Evolutionary conservation across 2,329 filamentous ascomycete species (phyloP).

Genomic region (Arachnomyces sp.): DNA sequence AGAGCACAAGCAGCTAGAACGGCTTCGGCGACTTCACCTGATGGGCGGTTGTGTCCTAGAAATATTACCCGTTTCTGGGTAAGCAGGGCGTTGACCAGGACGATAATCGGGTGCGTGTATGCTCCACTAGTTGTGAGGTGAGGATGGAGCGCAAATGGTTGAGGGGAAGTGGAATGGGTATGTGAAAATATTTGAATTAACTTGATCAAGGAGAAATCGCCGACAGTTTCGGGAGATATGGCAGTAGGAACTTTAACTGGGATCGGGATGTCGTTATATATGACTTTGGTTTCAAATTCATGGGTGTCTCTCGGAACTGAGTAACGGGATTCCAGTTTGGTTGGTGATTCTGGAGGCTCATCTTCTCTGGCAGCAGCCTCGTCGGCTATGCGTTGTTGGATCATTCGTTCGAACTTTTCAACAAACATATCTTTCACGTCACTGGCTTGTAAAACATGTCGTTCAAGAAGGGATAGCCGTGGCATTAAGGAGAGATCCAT

Average conservation of each 20-base stretch:
- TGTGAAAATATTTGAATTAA: slow-evolving; percentile 90
- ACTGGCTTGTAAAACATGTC: slow-evolving; percentile 76
- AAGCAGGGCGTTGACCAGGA: slow-evolving; percentile 86
- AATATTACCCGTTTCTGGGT: slow-evolving; percentile 97
- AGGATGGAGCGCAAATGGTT: slow-evolving; percentile 77
- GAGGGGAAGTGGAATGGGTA: slow-evolving; percentile 71
- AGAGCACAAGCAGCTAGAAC: slow-evolving; percentile 93
- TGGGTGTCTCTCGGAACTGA: slow-evolving; percentile 86
- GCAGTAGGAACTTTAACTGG: slow-evolving; percentile 95
- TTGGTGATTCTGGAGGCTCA: slow-evolving; percentile 38
- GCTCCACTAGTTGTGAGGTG: slow-evolving; percentile 89
- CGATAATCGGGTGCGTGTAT: slow-evolving; percentile 87
- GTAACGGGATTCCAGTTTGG: slow-evolving; percentile 60
- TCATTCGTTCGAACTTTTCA: slow-evolving; percentile 95
- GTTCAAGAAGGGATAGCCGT: slow-evolving; percentile 71
- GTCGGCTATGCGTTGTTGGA: slow-evolving; percentile 69
- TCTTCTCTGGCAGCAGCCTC: slow-evolving; percentile 39
- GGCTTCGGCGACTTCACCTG: slow-evolving; percentile 94
- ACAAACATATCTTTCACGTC: slow-evolving; percentile 95
- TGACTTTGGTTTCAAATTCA: slow-evolving; percentile 90
- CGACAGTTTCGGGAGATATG: slow-evolving; percentile 88
- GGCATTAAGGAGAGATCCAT: slow-evolving; percentile 97
- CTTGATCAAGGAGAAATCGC: slow-evolving; percentile 95
- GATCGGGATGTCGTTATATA: slow-evolving; percentile 94
- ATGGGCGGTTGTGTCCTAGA: slow-evolving; percentile 87